Evolutionary conservation across 225 moss, liverwort and hornwort genomes (phyloP), one percentile per base, ranked within the genome.

Genomic region (Physcomitrium patens): DNA sequence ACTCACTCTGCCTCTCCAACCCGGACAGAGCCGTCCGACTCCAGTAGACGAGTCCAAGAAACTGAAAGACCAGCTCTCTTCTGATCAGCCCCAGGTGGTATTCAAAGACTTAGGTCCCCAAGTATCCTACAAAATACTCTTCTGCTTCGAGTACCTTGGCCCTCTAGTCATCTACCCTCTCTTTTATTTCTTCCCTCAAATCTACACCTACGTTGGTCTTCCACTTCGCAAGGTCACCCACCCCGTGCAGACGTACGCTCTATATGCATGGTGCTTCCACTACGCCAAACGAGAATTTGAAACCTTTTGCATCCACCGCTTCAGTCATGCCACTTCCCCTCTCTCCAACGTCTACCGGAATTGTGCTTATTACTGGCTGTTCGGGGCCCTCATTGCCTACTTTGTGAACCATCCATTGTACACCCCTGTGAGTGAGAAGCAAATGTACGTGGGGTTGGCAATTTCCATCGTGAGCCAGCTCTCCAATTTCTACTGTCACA

Each of bases 241-340:
- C 72, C 89, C 88, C 3, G 97, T 79, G 58, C 97, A 94, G 79
- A 93, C 94, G 1, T 94, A 86, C 60, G 97, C 97, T 17, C 91
- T 99, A 0, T 85, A 80, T 68, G 92, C 94, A 1, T 93, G 93
- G 93, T 87, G 86, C 78, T 85, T 99, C 63, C 97, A 99, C 14
- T 99, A 93, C 63, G 63, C 72, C n/a, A 99, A 94, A 64, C 93
- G 93, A 7, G 91, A 91, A 26, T 66, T 95, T 2, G 97, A 99
- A 79, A 99, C 97, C 3, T 93, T 94, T 63, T 99, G 89, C 60
- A 69, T 99, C 69, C 97, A 99, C 73, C 85, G 93, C 48, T 99
- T 99, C 79, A 94, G 94, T 72, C 97, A 99, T 66, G 93, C 97
- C 44, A 99, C 97, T 31, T 94, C 97, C 23, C 94, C 97, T 0